Conservation (phyloP, 2,329 filamentous ascomycete species). For the Fusarium metavorans region DNA sequence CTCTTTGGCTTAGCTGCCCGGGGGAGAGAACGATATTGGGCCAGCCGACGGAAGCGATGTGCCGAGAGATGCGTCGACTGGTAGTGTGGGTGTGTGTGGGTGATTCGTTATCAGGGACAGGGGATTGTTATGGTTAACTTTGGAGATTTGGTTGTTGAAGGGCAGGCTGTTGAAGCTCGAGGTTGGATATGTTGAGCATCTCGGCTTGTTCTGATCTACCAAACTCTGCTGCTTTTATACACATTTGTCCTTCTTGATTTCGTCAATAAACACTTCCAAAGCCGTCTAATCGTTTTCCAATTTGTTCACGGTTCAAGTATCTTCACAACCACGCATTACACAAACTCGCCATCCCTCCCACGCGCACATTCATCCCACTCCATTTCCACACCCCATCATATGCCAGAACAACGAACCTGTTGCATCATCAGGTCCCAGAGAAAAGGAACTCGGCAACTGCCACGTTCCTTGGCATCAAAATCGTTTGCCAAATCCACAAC, state of each 20-base stretch:
- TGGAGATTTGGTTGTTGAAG: background rate
- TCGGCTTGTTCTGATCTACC: background rate
- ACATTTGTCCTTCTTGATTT: background rate
- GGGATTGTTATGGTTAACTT: background rate
- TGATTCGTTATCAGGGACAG: slow-evolving; percentile 12
- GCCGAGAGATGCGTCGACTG: slow-evolving; percentile 35
- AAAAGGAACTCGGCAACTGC: slow-evolving; percentile 33
- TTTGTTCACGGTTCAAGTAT: background rate
- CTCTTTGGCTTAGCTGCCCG: slow-evolving; percentile 23
- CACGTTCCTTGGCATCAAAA: slow-evolving; percentile 29
- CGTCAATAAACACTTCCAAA: background rate
- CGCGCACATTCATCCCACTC: background rate
- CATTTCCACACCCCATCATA: background rate
- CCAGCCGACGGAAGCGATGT: slow-evolving; percentile 31
- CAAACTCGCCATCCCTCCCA: background rate
- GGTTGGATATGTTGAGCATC: background rate
- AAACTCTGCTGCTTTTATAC: background rate
- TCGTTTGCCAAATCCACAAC: background rate
- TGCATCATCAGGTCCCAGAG: slow-evolving; percentile 7
- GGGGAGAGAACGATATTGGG: slow-evolving; percentile 22
- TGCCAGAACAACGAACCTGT: background rate
- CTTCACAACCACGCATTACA: background rate
- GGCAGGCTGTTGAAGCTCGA: background rate
- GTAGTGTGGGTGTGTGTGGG: slow-evolving; percentile 24
- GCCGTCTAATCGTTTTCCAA: background rate